Evolutionary conservation across 139 green algal genomes (phyloP), one percentile per base, ranked within the genome.

Genomic region (Micractinium sp.): DNA sequence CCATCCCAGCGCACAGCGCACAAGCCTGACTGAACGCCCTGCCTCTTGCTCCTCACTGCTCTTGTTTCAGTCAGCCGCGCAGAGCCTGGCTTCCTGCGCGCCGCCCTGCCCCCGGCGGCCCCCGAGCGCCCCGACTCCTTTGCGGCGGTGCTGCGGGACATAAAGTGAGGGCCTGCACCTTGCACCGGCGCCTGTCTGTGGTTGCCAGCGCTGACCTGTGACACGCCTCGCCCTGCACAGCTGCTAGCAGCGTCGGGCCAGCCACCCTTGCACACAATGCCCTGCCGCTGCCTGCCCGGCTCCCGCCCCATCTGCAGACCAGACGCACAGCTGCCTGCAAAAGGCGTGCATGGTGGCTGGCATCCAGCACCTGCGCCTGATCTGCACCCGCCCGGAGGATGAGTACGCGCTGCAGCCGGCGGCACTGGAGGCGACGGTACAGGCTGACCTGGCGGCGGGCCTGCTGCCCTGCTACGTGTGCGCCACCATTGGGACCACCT

Each of bases 291-390:
- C 47, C 47, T 9, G 47, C 47, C 47, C 47, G 47, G 7, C 47
- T 56, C 47, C 47, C 47, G 47, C 47, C 47, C 47, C 9, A 9
- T 56, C 47, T 56, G 47, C 91, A 25, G 94, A 97, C 88, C 94
- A 96, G 89, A 90, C 93, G 47, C 81, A 92, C 67, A 71, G 67
- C 33, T 56, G n/a, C 4, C 92, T 97, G 75, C 88, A 94, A 67
- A 98, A 98, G 91, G 96, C 95, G 0, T 95, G 93, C 92, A 96
- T 96, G 94, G 91, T 98, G 19, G 93, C 91, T 18, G 95, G 94
- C 56, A 86, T 97, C 4, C 86, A 89, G 31, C 93, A 97, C 86
- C 85, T 94, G 29, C 92, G 96, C 3, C 1, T 92, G 53, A 85
- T 98, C 76, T 91, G 90, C 39, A 92, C 95, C 4, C 67, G 16